A percentile compares a stretch with the other conserved stretches of the same genome.
Conservation (phyloP, 192 early-diverging fungal species). For the Linnemannia exigua region DNA sequence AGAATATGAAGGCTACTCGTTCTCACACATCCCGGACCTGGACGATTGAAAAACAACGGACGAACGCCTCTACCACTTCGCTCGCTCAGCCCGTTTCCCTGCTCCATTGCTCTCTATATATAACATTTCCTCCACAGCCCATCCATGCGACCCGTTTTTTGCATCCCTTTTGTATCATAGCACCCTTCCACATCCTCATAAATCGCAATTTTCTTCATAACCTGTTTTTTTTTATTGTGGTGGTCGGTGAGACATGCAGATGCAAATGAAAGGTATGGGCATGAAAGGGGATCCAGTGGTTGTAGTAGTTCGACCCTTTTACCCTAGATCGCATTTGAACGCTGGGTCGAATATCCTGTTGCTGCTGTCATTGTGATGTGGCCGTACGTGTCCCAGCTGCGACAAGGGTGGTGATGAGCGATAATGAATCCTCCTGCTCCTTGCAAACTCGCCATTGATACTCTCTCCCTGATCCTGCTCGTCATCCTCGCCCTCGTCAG, state of each 20-base stretch:
- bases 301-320: neutral
- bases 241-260: neutral
- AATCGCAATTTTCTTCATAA: neutral
- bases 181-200: neutral
- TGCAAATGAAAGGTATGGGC: neutral
- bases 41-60: slow-evolving; percentile 30
- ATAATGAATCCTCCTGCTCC: neutral
- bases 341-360: neutral
- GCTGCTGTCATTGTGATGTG: neutral
- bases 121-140: neutral
- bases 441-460: no score
- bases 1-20: slow-evolving; percentile 68
- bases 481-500: slow-evolving; percentile 21
- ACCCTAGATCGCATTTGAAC: neutral
- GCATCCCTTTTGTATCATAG: neutral
- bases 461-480: neutral
- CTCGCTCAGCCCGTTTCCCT: neutral
- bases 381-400: neutral
- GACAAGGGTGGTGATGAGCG: neutral
- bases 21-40: slow-evolving; percentile 61
- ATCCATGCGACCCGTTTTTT: neutral
- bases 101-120: neutral
- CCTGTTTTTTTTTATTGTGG: neutral
- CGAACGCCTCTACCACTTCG: neutral
- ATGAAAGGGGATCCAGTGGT: neutral